Base-by-base conservation (phyloP, 257 asterid genomes). In the Fraxinus americana region DNA sequence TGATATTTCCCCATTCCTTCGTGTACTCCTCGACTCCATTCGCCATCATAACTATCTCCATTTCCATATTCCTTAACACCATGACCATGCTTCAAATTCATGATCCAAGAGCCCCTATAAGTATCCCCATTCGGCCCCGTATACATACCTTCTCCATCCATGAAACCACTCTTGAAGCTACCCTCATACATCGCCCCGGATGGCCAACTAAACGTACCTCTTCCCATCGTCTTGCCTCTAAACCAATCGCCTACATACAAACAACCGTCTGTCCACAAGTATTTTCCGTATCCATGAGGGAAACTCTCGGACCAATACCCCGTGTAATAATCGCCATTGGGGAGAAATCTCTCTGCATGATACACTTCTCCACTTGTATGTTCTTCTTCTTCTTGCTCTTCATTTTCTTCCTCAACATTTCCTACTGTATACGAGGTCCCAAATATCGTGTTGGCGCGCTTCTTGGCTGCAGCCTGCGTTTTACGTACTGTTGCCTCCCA, bases 181-280 rank as follows among this genome's bases (percentile, higher is more conserved):
- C 98, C 98, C 32, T 91, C 94, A 29, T 94, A 94, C 79, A 81
- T 86, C 0, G 97, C 97, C 6, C 98, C 97, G 0, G 96, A 91
- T 4, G 98, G 97, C 98, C 97, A 94, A 71, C 89, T 91, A 59
- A 94, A 94, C 16, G 78, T 78, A 5, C 98, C 98, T 75, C 71
- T 83, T 2, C 97, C 97, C 92, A 90, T 91, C 0, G 89, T 90
- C 73, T 91, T 94, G 14, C 98, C 98, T 38, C 85, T 76, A 17
- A 83, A 87, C 98, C 98, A 94, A 17, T 94, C 97, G 2, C 98
- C 98, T 1, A 90, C 91, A 2, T 92, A 92, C 96, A 89, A 88
- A 21, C 98, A 94, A 0, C 98, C 98, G 48, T 92, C 98, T 0
- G 97, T 91, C 98, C 98, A 94, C 94, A 92, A 88, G 70, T 94